Conservation (phyloP, 192 early-diverging fungal genomes). For the Rhizoclosmatium globosum region DNA sequence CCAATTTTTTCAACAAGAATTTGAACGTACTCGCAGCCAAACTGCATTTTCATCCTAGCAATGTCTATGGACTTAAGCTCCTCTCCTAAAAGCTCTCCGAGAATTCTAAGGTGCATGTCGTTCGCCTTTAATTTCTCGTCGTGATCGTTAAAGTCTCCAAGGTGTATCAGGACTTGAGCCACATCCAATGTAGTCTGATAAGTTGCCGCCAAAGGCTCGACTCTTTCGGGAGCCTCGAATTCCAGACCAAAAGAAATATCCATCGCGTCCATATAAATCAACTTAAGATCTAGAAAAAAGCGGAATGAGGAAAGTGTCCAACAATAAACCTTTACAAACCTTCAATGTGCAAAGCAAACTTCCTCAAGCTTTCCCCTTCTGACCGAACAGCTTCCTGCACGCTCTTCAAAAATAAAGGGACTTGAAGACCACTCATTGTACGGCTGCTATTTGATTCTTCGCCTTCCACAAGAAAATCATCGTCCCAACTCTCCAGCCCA, state of each 20-base stretch:
- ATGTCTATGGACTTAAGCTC: constrained; percentile 15
- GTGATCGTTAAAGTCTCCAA: constrained; percentile 47
- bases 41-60: constrained; percentile 35
- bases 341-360: constrained; percentile 55
- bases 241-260: constrained; percentile 44
- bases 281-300: constrained; percentile 41
- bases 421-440: constrained; percentile 14
- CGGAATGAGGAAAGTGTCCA: not conserved
- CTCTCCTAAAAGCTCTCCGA: constrained; percentile 34
- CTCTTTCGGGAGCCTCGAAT: not conserved
- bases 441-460: not conserved
- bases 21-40: constrained; percentile 42
- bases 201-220: constrained; percentile 11
- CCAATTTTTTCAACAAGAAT: constrained; percentile 41
- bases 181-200: constrained; percentile 31
- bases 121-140: not conserved
- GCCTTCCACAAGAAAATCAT: constrained; percentile 43
- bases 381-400: constrained; percentile 39
- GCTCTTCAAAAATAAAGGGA: constrained; percentile 36
- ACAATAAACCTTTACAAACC: constrained; percentile 22
- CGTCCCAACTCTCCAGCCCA: constrained; percentile 54
- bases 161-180: constrained; percentile 43
- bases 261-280: constrained; percentile 38
- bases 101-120: constrained; percentile 28
- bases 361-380: constrained; percentile 44